These are phyloP conservation scores for Hippophae rhamnoides DNA, from an alignment of 306 rosid genomes.

Conservation along the genomic window DNA sequence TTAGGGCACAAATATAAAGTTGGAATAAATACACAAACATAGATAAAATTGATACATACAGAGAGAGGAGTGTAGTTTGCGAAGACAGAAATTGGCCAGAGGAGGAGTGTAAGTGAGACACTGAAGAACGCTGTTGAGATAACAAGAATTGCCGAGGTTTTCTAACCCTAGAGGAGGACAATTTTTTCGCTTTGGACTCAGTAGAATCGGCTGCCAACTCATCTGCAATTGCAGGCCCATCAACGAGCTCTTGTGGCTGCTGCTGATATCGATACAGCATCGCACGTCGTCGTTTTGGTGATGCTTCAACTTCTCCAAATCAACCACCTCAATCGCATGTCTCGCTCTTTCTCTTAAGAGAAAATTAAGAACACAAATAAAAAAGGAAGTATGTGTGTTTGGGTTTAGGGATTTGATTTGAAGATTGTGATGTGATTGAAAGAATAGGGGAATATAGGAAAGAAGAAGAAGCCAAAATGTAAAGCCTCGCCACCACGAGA, in stretches of 20 bases:
- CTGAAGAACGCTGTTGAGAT: conserved; percentile 99
- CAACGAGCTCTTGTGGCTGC: conserved; percentile 38
- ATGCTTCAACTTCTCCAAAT: conserved; percentile 32
- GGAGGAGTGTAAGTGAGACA: conserved; percentile 99
- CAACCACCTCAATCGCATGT: conserved; percentile 65
- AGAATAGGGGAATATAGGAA: no score
- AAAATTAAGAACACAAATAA: no score
- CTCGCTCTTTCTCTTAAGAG: not conserved
- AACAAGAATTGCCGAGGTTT: conserved; percentile 96
- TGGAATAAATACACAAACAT: not conserved
- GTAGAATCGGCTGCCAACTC: conserved; percentile 94
- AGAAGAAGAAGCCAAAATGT: no score
- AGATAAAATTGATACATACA: conserved; percentile 25
- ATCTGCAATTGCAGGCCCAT: conserved; percentile 91
- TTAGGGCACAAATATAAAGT: not conserved
- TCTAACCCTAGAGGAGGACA: conserved; percentile 79
- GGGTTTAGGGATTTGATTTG: no score
- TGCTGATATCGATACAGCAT: conserved; percentile 40
- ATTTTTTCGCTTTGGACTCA: conserved; percentile 66
- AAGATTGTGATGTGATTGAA: no score
- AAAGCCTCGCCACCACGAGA: no score
- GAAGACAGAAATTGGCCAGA: conserved; percentile 98
- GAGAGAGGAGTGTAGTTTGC: conserved; percentile 60
- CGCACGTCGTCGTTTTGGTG: conserved; percentile 43
- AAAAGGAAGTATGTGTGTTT: no score